Percentiles rank a stretch among this genome's conserved stretches.
phyloP scores from a whole-genome alignment of 805 yeast genomes.

The Nakazawaea ishiwadae region DNA sequence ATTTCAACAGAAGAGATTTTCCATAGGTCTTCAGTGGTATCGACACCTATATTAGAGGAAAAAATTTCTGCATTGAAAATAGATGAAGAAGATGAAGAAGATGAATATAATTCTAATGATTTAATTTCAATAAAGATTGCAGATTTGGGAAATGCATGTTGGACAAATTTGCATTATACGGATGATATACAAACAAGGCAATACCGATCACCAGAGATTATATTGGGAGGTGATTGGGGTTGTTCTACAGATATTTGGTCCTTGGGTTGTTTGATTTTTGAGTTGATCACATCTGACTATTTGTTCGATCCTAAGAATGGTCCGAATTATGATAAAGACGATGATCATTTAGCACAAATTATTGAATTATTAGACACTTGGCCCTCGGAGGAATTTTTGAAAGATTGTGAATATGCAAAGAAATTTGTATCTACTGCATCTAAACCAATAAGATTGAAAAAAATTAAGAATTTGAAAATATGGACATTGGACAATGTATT shows the following conservation, averaged over 20 bases:
- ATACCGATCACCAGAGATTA: constrained; percentile 86
- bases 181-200: constrained; percentile 90
- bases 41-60: constrained; percentile 9
- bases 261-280: constrained; percentile 87
- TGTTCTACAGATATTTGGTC: constrained; percentile 96
- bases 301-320: constrained; percentile 87
- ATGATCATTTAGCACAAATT: constrained; percentile 95
- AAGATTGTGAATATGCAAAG: constrained; percentile 32
- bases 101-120: constrained; percentile 19
- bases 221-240: constrained; percentile 86
- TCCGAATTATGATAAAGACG: constrained; percentile 76
- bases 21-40: constrained; percentile 12
- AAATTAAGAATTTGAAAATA: constrained; percentile 42
- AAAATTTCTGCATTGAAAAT: constrained; percentile 13
- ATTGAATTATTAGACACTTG: constrained; percentile 74
- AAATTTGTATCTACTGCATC: constrained; percentile 35
- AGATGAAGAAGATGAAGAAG: constrained; percentile 24
- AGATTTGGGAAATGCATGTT: constrained; percentile 90
- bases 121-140: constrained; percentile 81
- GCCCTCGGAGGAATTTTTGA: constrained; percentile 42
- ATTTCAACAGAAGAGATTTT: constrained; percentile 24
- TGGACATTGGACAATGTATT: constrained; percentile 49
- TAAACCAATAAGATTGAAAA: constrained; percentile 27
- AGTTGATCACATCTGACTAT: constrained; percentile 90
- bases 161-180: constrained; percentile 75